Percentiles rank a stretch among this genome's conserved stretches.
phyloP scores from a whole-genome alignment of 768 basidiomycete species.

The Hygrocybe coccinea region DNA sequence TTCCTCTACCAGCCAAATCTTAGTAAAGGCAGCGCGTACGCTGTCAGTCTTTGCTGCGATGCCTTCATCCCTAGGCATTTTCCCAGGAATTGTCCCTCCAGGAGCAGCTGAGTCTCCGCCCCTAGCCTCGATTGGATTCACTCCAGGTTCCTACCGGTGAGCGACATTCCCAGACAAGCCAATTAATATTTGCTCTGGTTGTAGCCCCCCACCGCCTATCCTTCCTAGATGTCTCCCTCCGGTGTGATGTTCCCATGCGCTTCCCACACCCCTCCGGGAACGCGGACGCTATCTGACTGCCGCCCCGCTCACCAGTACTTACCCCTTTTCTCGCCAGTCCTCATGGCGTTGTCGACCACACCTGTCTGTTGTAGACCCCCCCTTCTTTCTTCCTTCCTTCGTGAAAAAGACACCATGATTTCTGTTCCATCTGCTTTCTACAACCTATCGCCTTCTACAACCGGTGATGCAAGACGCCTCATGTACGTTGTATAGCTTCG shows the following conservation, averaged over 20 bases:
- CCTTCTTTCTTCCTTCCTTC: no score
- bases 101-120: slow-evolving; percentile 32
- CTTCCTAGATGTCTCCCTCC: slow-evolving; percentile 44
- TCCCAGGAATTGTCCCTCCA: slow-evolving; percentile 18
- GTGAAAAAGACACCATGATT: no score
- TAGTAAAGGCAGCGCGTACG: slow-evolving; percentile 57
- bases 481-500: no score
- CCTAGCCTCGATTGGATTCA: slow-evolving; percentile 48
- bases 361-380: no score
- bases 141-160: slow-evolving; percentile 45
- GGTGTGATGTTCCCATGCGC: slow-evolving; percentile 33
- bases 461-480: no score
- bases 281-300: slow-evolving; percentile 17
- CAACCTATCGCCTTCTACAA: no score
- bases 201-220: slow-evolving; percentile 46
- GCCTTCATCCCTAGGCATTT: slow-evolving; percentile 30
- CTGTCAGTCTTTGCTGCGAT: slow-evolving; percentile 38
- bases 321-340: no score
- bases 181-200: slow-evolving; percentile 5
- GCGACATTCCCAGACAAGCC: slow-evolving; percentile 21
- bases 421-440: no score
- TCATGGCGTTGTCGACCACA: no score
- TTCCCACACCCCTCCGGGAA: slow-evolving; percentile 29
- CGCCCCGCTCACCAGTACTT: no score
- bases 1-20: slow-evolving; percentile 34